Evolutionary conservation across 768 basidiomycete species (phyloP).

Genomic region (Collybiopsis confluens): DNA sequence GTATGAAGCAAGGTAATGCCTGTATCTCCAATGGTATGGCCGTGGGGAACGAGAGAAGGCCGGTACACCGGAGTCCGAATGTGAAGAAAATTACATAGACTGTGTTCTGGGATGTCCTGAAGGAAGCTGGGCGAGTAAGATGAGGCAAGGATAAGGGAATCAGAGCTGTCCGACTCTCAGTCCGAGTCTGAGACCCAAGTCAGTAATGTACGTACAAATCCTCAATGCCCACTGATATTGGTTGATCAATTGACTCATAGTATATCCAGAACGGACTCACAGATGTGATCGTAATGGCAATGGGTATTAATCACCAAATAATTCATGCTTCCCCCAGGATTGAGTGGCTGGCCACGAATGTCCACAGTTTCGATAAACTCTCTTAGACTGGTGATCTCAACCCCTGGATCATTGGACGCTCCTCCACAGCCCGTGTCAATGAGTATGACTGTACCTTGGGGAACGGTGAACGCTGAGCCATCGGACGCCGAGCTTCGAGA

Average conservation of each 20-base stretch:
- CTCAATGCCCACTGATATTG: slow-evolving; percentile 40
- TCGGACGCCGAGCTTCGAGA: slow-evolving; percentile 18
- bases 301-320: slow-evolving; percentile 50
- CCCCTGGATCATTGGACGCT: slow-evolving; percentile 32
- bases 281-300: slow-evolving; percentile 57
- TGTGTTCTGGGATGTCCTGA: slow-evolving; percentile 38
- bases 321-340: slow-evolving; percentile 31
- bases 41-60: slow-evolving; percentile 41
- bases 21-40: slow-evolving; percentile 18
- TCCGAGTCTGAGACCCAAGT: not conserved
- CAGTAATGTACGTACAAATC: slow-evolving; percentile 32
- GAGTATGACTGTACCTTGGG: slow-evolving; percentile 33
- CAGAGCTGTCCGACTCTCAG: slow-evolving; percentile 20
- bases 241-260: too few relatives aligned
- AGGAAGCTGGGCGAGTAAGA: slow-evolving; percentile 42
- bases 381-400: slow-evolving; percentile 38
- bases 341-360: slow-evolving; percentile 37
- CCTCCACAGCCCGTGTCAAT: slow-evolving; percentile 58
- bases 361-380: slow-evolving; percentile 45
- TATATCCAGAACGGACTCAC: slow-evolving; percentile 27
- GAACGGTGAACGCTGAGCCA: not conserved
- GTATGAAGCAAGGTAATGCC: slow-evolving; percentile 47
- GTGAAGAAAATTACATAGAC: slow-evolving; percentile 38
- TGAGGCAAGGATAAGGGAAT: slow-evolving; percentile 46
- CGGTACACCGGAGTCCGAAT: slow-evolving; percentile 42